These are phyloP conservation scores for Tylopilus rubrobrunneus DNA, from an alignment of 768 basidiomycete species.

Conservation along the genomic window DNA sequence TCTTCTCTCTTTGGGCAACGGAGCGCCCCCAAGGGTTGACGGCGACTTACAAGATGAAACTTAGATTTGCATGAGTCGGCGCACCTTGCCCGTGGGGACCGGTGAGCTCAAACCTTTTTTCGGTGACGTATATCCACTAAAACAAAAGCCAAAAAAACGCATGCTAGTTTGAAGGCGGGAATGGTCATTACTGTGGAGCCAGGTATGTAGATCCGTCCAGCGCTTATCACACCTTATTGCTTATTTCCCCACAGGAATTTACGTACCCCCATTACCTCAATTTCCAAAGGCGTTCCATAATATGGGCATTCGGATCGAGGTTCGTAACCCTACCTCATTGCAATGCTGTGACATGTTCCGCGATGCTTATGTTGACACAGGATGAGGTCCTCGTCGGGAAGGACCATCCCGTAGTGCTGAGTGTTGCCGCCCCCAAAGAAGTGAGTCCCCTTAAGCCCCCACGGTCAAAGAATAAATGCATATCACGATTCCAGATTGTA, in stretches of 20 bases:
- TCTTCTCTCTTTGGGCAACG: not conserved
- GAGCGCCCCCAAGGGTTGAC: conserved; percentile 5
- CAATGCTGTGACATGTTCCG: not conserved
- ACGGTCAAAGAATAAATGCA: conserved; percentile 1
- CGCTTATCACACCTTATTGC: not conserved
- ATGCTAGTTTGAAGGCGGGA: conserved; percentile 62
- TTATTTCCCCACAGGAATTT: conserved; percentile 52
- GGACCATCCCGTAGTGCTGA: conserved; percentile 58
- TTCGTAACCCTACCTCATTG: conserved; percentile 20
- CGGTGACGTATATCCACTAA: not conserved
- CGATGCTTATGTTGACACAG: conserved; percentile 25
- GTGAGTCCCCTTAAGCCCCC: conserved; percentile 32
- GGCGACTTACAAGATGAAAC: conserved; percentile 12
- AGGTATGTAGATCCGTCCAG: conserved; percentile 38
- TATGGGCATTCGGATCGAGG: conserved; percentile 90
- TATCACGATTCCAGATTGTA: conserved; percentile 40
- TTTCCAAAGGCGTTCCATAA: conserved; percentile 91
- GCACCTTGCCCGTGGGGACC: conserved; percentile 49
- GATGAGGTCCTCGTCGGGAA: conserved; percentile 74
- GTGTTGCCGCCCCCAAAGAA: conserved; percentile 79
- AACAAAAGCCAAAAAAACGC: conserved; percentile 1
- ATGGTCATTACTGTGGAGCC: conserved; percentile 95
- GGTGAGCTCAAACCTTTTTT: conserved; percentile 36
- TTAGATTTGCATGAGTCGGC: conserved; percentile 87
- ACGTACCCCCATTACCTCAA: conserved; percentile 73